A percentile compares a stretch with the other conserved stretches of the same genome.
Evolutionary conservation across 306 rosid species (phyloP).

Genomic region (Prunus kanzakura): DNA sequence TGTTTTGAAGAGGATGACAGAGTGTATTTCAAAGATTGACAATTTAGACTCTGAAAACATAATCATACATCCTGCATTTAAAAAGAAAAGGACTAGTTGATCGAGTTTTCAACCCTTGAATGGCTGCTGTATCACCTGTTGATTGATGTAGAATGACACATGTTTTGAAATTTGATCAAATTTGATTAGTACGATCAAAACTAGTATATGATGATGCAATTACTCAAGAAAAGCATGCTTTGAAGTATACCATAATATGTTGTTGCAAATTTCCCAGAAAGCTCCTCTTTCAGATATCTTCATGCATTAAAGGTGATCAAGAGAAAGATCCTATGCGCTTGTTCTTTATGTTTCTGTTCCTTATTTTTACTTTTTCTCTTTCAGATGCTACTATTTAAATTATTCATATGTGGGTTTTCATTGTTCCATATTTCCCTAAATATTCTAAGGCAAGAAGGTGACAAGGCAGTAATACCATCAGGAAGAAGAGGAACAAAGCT

Average conservation of each 20-base stretch:
- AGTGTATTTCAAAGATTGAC: conserved; percentile 65
- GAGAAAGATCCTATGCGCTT: background rate
- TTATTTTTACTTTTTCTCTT: no score
- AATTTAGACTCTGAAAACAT: conserved; percentile 53
- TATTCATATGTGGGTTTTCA: no score
- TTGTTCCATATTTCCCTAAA: no score
- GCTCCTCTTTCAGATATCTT: background rate
- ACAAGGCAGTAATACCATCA: no score
- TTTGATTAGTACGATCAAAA: conserved; percentile 14
- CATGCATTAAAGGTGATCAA: background rate
- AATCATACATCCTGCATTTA: conserved; percentile 60
- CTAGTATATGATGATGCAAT: conserved; percentile 2
- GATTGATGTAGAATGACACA: conserved; percentile 11
- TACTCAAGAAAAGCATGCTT: conserved; percentile 7
- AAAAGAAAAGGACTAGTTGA: conserved; percentile 51
- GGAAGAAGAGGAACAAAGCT: no score
- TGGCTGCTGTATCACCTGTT: conserved; percentile 20
- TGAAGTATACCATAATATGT: no score
- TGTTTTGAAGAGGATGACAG: conserved; percentile 72
- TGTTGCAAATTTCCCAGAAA: background rate
- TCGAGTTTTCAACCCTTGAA: conserved; percentile 2
- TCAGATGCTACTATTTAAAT: no score
- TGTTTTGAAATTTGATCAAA: conserved; percentile 13
- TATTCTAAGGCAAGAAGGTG: no score
- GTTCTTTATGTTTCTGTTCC: no score